A percentile compares a stretch with the other conserved stretches of the same genome.
phyloP scores from a whole-genome alignment of 139 green algal species.

The Ulvella scutata region DNA sequence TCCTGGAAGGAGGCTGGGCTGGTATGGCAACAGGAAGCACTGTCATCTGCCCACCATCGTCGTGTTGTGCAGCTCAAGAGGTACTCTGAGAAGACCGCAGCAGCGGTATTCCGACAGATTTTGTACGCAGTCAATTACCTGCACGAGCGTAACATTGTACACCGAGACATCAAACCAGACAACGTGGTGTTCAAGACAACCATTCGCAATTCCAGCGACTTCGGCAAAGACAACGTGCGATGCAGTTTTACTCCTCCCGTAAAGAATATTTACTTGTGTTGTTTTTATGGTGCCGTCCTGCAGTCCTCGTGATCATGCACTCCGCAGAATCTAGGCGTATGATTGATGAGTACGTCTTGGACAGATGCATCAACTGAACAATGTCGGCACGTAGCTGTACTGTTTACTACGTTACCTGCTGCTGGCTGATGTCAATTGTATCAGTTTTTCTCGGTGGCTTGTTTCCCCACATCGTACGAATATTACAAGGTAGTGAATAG shows the following conservation, averaged over 20 bases:
- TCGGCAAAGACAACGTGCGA: slow-evolving; percentile 5
- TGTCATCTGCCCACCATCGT: background rate
- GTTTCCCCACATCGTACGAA: background rate
- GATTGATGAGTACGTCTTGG: too few relatives aligned
- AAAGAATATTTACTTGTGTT: background rate
- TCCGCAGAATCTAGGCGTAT: background rate
- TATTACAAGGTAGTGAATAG: background rate
- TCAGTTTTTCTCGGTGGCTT: background rate
- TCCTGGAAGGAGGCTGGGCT: too few relatives aligned
- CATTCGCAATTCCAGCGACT: slow-evolving; percentile 6
- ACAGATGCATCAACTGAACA: background rate
- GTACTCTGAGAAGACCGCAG: slow-evolving; percentile 21
- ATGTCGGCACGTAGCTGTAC: background rate
- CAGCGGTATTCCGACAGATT: slow-evolving; percentile 22
- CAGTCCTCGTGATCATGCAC: background rate
- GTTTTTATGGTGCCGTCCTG: background rate
- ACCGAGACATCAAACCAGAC: slow-evolving; percentile 28
- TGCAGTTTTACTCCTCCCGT: background rate
- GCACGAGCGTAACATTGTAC: slow-evolving; percentile 30
- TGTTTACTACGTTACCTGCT: background rate
- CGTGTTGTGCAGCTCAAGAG: slow-evolving; percentile 7
- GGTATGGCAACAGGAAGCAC: background rate
- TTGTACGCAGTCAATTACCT: slow-evolving; percentile 21
- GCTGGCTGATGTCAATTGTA: background rate
- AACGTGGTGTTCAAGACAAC: slow-evolving; percentile 26